These are phyloP conservation scores for Clonostachys chloroleuca DNA, from an alignment of 2,329 filamentous ascomycete genomes.

Conservation along the genomic window DNA sequence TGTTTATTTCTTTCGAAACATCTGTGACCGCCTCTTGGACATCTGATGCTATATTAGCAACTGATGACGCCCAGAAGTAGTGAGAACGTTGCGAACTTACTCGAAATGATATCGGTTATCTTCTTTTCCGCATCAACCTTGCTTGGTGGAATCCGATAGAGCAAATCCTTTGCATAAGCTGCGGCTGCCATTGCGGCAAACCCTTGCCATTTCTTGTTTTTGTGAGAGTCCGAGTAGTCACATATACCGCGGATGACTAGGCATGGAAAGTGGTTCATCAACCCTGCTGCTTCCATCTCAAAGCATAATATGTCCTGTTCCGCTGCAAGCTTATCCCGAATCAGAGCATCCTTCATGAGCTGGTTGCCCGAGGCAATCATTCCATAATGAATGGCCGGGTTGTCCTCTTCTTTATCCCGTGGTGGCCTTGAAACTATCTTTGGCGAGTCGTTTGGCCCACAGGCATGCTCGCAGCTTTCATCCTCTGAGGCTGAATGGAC, in stretches of 20 bases:
- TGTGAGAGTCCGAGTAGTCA: slow-evolving; percentile 23
- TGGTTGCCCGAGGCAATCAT: slow-evolving; percentile 22
- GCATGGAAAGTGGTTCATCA: slow-evolving; percentile 12
- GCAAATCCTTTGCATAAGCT: slow-evolving; percentile 11
- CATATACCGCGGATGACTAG: slow-evolving; percentile 20
- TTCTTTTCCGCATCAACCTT: neutral
- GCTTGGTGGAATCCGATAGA: neutral
- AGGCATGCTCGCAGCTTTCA: neutral
- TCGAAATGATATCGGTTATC: neutral
- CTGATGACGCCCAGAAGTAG: too few relatives aligned
- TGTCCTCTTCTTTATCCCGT: neutral
- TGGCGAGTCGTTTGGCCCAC: neutral
- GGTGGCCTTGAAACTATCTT: neutral
- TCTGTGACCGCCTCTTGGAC: too few relatives aligned
- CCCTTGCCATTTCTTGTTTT: slow-evolving; percentile 16
- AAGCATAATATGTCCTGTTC: slow-evolving; percentile 5
- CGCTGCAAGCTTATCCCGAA: slow-evolving; percentile 19
- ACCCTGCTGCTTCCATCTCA: neutral
- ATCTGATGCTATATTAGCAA: too few relatives aligned
- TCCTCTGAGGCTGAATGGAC: neutral
- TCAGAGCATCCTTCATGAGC: slow-evolving; percentile 25
- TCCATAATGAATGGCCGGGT: slow-evolving; percentile 10
- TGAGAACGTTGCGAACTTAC: neutral
- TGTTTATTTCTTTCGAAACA: too few relatives aligned
- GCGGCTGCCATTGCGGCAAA: slow-evolving; percentile 15